Evolutionary conservation across 495 filamentous ascomycete species (phyloP).

Genomic region (Xylaria bambusicola): DNA sequence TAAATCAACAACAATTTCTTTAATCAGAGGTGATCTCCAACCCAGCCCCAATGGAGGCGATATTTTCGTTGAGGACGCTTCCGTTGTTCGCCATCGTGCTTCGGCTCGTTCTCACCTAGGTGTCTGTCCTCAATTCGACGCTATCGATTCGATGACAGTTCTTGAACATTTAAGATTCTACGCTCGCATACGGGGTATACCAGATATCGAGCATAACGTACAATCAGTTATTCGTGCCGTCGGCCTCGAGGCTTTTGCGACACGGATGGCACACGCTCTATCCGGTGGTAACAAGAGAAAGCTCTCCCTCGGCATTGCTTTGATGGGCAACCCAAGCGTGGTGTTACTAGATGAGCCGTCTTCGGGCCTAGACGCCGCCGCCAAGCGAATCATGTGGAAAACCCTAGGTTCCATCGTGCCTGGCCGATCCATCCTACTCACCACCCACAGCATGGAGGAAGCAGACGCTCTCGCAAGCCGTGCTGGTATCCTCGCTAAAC

Average conservation of each 20-base stretch:
- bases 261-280: constrained; percentile 64
- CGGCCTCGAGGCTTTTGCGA: constrained; percentile 58
- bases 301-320: constrained; percentile 69
- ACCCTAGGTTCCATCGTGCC: constrained; percentile 59
- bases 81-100: constrained; percentile 64
- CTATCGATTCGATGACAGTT: constrained; percentile 70
- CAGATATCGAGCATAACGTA: constrained; percentile 64
- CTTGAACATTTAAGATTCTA: constrained; percentile 74
- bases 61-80: constrained; percentile 72
- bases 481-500: constrained; percentile 69
- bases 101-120: constrained; percentile 71
- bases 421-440: constrained; percentile 65
- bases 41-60: constrained; percentile 63
- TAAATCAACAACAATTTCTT: constrained; percentile 80
- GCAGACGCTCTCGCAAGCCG: constrained; percentile 70
- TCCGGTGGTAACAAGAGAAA: constrained; percentile 77
- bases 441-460: constrained; percentile 83
- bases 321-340: constrained; percentile 75
- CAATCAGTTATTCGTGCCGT: constrained; percentile 59
- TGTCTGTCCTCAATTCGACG: constrained; percentile 76
- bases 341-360: constrained; percentile 72
- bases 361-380: constrained; percentile 70
- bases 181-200: constrained; percentile 67
- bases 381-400: constrained; percentile 76
- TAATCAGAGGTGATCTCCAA: constrained; percentile 81